Evolutionary conservation across 371 early-diverging fungal genomes (phyloP), one percentile per base, ranked within the genome.

Genomic region (Saksenaea vasiformis): DNA sequence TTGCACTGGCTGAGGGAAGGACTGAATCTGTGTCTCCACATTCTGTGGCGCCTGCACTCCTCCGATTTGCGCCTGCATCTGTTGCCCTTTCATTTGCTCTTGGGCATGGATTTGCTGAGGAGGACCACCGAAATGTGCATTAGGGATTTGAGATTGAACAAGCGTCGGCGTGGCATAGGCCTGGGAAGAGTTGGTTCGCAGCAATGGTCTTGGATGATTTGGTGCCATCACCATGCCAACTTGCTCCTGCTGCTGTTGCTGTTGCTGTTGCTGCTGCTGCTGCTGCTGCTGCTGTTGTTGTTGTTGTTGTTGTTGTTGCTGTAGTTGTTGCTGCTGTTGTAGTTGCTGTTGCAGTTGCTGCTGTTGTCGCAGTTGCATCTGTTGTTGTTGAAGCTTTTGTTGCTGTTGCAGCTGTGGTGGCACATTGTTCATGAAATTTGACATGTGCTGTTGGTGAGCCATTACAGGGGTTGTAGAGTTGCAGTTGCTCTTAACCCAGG

Each of bases 401-500:
- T 41, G 43, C 14, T 41, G 43, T 51, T 41, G 56, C 24, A 17
- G 56, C 26, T 41, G 43, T 5, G 19, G 43, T 17, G 43, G 19
- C 8, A n/a, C n/a, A 41, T 41, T 14, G 19, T n/a, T 17, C 43
- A 17, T 41, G 43, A 41, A 14, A 14, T 41, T 41, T 41, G 43
- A 41, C 43, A 17, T 17, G n/a, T 41, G 43, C 14, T 14, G 17
- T 4, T 17, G 43, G 14, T 14, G 19, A 17, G 43, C 14, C 14
- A 41, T 41, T 17, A 17, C 19, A 17, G 43, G n/a, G 19, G 17
- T 17, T 14, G 43, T 7, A 41, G n/a, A n/a, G 14, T 14, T 41
- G 19, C 5, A 5, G 43, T 14, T 41, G 14, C 14, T 60, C 35
- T 41, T 54, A 11, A 83, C 72, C 72, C 73, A 87, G 13, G 66